Evolutionary conservation across 2,329 filamentous ascomycete species (phyloP).

Genomic region (Penicillium sp.): DNA sequence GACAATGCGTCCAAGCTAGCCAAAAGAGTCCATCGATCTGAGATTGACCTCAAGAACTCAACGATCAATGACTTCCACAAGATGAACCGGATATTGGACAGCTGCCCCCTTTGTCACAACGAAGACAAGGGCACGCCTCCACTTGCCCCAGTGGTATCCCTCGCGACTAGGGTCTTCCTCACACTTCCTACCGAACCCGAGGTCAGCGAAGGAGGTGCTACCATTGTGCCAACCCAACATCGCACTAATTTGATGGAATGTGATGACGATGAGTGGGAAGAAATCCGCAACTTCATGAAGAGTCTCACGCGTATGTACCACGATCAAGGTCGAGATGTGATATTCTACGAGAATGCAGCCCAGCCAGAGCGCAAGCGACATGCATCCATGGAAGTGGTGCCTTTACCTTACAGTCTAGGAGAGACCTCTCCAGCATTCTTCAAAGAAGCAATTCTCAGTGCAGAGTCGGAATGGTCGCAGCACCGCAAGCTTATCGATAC

Average conservation of each 20-base stretch:
- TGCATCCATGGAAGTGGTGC: conserved; percentile 75
- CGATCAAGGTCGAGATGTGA: conserved; percentile 77
- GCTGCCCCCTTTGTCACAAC: conserved; percentile 83
- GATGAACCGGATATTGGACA: conserved; percentile 75
- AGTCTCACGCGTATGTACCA: conserved; percentile 87
- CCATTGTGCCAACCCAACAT: conserved; percentile 83
- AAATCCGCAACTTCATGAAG: conserved; percentile 99
- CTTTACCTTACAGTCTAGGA: conserved; percentile 82
- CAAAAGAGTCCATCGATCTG: conserved; percentile 75
- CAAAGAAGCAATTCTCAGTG: conserved; percentile 77
- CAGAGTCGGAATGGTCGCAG: conserved; percentile 90
- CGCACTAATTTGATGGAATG: conserved; percentile 87
- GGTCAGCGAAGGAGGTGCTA: conserved; percentile 68
- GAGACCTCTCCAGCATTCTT: conserved; percentile 91
- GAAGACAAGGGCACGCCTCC: conserved; percentile 73
- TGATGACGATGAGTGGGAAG: conserved; percentile 98
- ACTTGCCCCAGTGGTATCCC: conserved; percentile 71
- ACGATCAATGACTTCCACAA: conserved; percentile 85
- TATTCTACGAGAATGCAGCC: conserved; percentile 97
- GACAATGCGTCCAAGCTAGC: conserved; percentile 90
- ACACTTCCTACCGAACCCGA: conserved; percentile 87
- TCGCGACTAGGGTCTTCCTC: conserved; percentile 76
- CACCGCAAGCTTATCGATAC: conserved; percentile 94
- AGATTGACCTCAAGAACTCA: conserved; percentile 75
- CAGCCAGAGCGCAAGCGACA: conserved; percentile 68